phyloP scores from a whole-genome alignment of 164 flowering plant species.

The Berberis thunbergii region DNA sequence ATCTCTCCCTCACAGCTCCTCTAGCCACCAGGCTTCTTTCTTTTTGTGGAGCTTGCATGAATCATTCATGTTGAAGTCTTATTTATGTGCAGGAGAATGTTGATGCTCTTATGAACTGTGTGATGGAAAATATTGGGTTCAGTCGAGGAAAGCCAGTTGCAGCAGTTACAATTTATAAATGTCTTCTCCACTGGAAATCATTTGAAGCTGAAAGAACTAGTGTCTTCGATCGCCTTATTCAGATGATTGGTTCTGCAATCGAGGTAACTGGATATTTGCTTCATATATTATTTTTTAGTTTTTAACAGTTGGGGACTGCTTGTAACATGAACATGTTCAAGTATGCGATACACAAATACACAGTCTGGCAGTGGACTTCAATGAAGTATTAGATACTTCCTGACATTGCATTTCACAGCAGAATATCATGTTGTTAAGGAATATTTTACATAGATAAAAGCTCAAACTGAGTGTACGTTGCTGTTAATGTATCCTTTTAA shows the following conservation, averaged over 20 bases:
- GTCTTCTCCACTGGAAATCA: slow-evolving; percentile 64
- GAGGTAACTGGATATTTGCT: slow-evolving; percentile 30
- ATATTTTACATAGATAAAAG: too few relatives aligned
- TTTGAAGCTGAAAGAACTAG: slow-evolving; percentile 62
- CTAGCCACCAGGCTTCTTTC: slow-evolving; percentile 41
- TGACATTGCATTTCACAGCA: too few relatives aligned
- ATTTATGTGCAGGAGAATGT: slow-evolving; percentile 61
- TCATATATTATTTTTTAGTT: neutral
- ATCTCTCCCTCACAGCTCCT: too few relatives aligned
- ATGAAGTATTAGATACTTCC: too few relatives aligned
- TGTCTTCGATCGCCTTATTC: slow-evolving; percentile 56
- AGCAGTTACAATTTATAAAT: slow-evolving; percentile 53
- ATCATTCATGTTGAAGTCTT: slow-evolving; percentile 11
- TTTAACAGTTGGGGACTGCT: too few relatives aligned
- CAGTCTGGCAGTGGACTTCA: too few relatives aligned
- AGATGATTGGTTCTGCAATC: slow-evolving; percentile 63
- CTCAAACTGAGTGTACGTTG: too few relatives aligned
- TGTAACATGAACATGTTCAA: too few relatives aligned
- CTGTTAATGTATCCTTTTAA: too few relatives aligned
- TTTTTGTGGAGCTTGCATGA: neutral
- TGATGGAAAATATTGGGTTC: slow-evolving; percentile 61
- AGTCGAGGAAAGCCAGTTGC: slow-evolving; percentile 44
- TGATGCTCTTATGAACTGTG: slow-evolving; percentile 84
- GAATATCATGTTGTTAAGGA: too few relatives aligned
- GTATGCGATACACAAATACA: too few relatives aligned